Percentiles rank a stretch among this genome's conserved stretches.
phyloP scores from a whole-genome alignment of 192 early-diverging fungal species.

The Ambispora gerdemannii region DNA sequence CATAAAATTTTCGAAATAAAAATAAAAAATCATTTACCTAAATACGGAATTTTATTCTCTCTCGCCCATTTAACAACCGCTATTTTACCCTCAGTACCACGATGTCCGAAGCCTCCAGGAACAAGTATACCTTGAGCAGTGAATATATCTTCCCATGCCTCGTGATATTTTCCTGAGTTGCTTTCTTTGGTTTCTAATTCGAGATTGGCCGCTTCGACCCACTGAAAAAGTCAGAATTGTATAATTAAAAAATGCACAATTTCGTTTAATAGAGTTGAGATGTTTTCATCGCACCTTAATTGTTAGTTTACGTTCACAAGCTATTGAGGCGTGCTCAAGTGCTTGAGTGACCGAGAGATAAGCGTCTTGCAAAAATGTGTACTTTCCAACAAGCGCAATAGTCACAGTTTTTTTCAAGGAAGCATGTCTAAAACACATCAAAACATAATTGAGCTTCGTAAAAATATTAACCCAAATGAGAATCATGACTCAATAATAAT shows the following conservation, averaged over 20 bases:
- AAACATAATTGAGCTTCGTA: background rate
- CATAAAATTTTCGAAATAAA: too few species aligned
- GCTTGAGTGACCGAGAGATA: slow-evolving; percentile 97
- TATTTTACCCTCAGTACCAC: slow-evolving; percentile 96
- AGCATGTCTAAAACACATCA: slow-evolving; percentile 55
- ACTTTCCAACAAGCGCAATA: slow-evolving; percentile 95
- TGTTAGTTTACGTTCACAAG: slow-evolving; percentile 78
- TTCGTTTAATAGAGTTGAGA: slow-evolving; percentile 28
- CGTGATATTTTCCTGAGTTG: slow-evolving; percentile 92
- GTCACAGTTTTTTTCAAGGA: slow-evolving; percentile 78
- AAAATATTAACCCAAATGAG: background rate
- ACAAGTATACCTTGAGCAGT: slow-evolving; percentile 91
- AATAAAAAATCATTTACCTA: slow-evolving; percentile 54
- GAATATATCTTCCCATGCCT: slow-evolving; percentile 90
- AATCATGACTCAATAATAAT: background rate
- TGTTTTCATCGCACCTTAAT: slow-evolving; percentile 45
- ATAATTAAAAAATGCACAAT: slow-evolving; percentile 7
- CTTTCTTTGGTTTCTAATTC: slow-evolving; percentile 68
- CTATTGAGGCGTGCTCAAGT: slow-evolving; percentile 89
- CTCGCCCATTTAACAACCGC: slow-evolving; percentile 94
- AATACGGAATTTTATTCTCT: slow-evolving; percentile 95
- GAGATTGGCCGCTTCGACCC: slow-evolving; percentile 94
- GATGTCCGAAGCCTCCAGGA: slow-evolving; percentile 95
- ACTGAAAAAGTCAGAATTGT: slow-evolving; percentile 45
- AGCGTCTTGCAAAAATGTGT: slow-evolving; percentile 93